phyloP scores from a whole-genome alignment of 495 filamentous ascomycete genomes.

The Rostrohypoxylon terebratum region DNA sequence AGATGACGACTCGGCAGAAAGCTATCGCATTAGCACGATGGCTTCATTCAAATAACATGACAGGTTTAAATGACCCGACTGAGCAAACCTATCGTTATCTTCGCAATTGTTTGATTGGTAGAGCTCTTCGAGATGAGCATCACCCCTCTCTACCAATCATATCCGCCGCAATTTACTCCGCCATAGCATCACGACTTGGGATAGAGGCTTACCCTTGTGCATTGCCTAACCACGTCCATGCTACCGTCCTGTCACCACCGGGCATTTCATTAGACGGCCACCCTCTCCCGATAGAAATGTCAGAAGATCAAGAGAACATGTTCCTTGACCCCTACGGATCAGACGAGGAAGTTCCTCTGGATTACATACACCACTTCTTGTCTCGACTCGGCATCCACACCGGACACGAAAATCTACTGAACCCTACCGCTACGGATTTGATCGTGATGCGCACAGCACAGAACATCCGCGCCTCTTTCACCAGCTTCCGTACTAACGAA shows the following conservation, averaged over 20 bases:
- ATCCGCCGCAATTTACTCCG: slow-evolving; percentile 69
- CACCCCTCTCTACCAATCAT: slow-evolving; percentile 84
- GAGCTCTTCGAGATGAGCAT: slow-evolving; percentile 73
- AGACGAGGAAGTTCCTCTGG: slow-evolving; percentile 70
- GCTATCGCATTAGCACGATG: slow-evolving; percentile 75
- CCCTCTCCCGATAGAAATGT: slow-evolving; percentile 36
- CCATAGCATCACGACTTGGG: slow-evolving; percentile 65
- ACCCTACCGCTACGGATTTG: slow-evolving; percentile 68
- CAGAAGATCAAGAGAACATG: slow-evolving; percentile 65
- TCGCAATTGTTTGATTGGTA: slow-evolving; percentile 85
- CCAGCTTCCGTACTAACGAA: slow-evolving; percentile 51
- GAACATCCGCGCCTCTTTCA: slow-evolving; percentile 74
- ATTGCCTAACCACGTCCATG: slow-evolving; percentile 84
- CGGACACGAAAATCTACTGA: slow-evolving; percentile 68
- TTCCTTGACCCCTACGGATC: slow-evolving; percentile 87
- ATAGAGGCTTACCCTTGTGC: slow-evolving; percentile 78
- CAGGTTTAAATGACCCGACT: slow-evolving; percentile 67
- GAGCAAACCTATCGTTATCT: slow-evolving; percentile 78
- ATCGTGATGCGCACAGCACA: slow-evolving; percentile 81
- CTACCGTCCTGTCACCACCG: slow-evolving; percentile 70
- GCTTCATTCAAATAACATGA: slow-evolving; percentile 72
- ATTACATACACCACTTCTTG: slow-evolving; percentile 70
- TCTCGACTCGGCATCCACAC: slow-evolving; percentile 69
- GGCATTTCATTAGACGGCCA: slow-evolving; percentile 73
- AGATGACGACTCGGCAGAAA: slow-evolving; percentile 69